Evolutionary conservation across 257 asterid species (phyloP).

Genomic region (Cinchona pubescens): DNA sequence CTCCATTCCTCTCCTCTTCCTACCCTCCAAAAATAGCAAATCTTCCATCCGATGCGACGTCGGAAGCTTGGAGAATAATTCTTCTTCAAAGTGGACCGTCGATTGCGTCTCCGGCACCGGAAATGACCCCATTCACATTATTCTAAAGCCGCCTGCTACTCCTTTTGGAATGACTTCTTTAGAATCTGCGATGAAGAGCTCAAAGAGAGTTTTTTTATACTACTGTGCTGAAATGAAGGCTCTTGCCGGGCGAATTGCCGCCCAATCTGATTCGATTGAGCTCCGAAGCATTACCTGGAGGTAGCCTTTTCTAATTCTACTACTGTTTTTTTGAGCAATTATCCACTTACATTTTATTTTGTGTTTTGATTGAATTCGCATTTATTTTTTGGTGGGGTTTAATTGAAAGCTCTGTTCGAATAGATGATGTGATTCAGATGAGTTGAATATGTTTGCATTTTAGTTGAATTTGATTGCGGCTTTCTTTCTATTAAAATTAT

Average conservation of each 20-base stretch:
- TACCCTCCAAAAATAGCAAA: constrained; percentile 17
- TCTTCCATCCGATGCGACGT: constrained; percentile 51
- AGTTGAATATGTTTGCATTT: too few relatives aligned
- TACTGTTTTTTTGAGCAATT: too few relatives aligned
- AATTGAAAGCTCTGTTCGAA: too few relatives aligned
- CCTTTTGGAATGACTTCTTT: constrained; percentile 45
- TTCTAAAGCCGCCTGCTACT: constrained; percentile 69
- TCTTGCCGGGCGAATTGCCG: constrained; percentile 75
- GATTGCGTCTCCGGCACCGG: constrained; percentile 61
- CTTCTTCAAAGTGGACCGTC: constrained; percentile 64
- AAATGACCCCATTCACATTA: constrained; percentile 73
- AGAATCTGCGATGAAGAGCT: constrained; percentile 36
- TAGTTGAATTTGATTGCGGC: not conserved
- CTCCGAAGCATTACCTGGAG: constrained; percentile 88
- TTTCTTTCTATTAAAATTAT: not conserved
- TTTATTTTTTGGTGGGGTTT: not conserved
- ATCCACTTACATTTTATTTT: too few relatives aligned
- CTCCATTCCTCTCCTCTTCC: constrained; percentile 14
- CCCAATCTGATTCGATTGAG: constrained; percentile 85
- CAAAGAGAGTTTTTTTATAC: constrained; percentile 70
- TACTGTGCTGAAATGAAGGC: constrained; percentile 84
- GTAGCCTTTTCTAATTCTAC: constrained; percentile 40
- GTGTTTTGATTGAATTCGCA: not conserved
- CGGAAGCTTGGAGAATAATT: constrained; percentile 25
- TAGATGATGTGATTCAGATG: too few relatives aligned